phyloP scores from a whole-genome alignment of 768 basidiomycete species.

The Termitomyces sp. region DNA sequence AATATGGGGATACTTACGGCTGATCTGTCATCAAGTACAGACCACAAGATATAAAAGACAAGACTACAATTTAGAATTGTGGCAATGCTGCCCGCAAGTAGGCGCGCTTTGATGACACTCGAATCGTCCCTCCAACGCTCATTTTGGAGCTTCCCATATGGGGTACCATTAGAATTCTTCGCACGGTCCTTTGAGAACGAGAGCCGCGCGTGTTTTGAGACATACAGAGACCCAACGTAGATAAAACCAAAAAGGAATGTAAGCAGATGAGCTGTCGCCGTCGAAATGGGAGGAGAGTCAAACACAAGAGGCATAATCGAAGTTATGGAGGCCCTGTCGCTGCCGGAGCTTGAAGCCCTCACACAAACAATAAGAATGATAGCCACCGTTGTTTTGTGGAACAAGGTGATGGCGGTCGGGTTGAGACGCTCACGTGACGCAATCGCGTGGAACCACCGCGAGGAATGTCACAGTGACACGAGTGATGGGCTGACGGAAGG shows the following conservation, averaged over 20 bases:
- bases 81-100: constrained; percentile 60
- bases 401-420: not conserved
- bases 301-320: constrained; percentile 21
- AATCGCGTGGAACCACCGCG: constrained; percentile 4
- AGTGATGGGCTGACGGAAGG: not conserved
- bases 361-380: constrained; percentile 1
- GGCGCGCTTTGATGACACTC: constrained; percentile 73
- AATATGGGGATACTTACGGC: constrained; percentile 12
- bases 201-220: constrained; percentile 59
- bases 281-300: constrained; percentile 21
- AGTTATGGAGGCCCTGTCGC: not conserved
- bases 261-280: constrained; percentile 41
- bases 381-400: constrained; percentile 3
- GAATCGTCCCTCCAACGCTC: constrained; percentile 79
- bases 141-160: constrained; percentile 21
- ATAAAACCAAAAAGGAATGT: constrained; percentile 53
- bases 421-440: constrained; percentile 3
- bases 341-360: not conserved
- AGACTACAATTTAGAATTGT: constrained; percentile 51
- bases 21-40: constrained; percentile 15
- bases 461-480: not conserved
- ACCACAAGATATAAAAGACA: constrained; percentile 40
- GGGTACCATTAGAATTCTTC: constrained; percentile 19
- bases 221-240: constrained; percentile 84
- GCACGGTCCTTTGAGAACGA: constrained; percentile 33